Evolutionary conservation across 139 green algal species (phyloP), one percentile per base, ranked within the genome.

Genomic region (Chlorella sorokiniana): DNA sequence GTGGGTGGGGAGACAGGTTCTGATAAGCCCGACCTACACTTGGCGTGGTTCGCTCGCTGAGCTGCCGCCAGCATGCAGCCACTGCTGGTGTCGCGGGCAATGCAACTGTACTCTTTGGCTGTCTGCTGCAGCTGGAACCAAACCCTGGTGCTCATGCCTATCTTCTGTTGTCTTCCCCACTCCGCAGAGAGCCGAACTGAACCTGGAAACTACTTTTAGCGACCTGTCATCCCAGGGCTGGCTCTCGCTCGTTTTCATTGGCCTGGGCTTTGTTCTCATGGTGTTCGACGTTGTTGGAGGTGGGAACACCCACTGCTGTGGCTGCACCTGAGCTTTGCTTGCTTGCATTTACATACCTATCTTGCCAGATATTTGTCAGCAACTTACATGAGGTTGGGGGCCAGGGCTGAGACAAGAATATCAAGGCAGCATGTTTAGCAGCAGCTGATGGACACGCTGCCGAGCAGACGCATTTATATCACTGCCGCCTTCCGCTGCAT

Each of bases 251-350:
- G 77, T 41, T 10, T 61, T 84, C 10, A 81, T 84, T 29, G 23
- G 45, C 22, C 38, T 84, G 1, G 83, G 68, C 25, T 87, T 87
- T 35, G 14, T 77, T 22, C 54, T 87, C 4, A 81, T 87, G 83
- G 78, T 87, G 18, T 77, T 79, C 27, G 83, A 84, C 59, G 6
- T 84, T 5, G 76, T 84, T 40, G 76, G 69, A 51, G 72, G 70
- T 78, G 45, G n/a, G 40, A 41, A 29, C 33, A 16, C 31, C 33
- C 8, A 44, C n/a, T n/a, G n/a, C n/a, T n/a, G n/a, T n/a, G n/a
- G n/a, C n/a, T n/a, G n/a, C n/a, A n/a, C n/a, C n/a, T n/a, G n/a
- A 33, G 54, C 54, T 63, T 63, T 63, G 54, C 54, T 33, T 33
- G 54, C 18, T 33, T 27, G 54, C 54, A 69, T 40, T 31, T 14